Conservation (phyloP, 129 eudicot genomes). For the Centrapalus pauciflorus region DNA sequence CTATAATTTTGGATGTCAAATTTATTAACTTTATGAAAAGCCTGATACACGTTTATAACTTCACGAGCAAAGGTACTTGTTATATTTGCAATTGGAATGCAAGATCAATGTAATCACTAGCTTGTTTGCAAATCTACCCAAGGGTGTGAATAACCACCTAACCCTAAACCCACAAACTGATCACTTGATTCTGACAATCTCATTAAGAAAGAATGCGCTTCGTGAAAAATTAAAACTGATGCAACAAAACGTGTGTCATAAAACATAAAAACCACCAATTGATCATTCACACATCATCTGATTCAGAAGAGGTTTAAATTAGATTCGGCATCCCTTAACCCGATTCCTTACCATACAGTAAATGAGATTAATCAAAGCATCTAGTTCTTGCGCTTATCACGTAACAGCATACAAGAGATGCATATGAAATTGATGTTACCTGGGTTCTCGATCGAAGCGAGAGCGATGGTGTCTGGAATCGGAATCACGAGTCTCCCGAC, state of each 20-base stretch:
- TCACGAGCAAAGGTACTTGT: background rate
- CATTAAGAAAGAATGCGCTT: background rate
- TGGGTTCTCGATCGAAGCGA: constrained; percentile 68
- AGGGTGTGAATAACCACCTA: background rate
- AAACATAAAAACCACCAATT: background rate
- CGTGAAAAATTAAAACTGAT: background rate
- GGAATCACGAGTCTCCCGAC: constrained; percentile 55
- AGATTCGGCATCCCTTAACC: background rate
- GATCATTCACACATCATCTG: background rate
- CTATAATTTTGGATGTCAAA: background rate
- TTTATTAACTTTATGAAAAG: background rate
- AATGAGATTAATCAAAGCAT: constrained; percentile 2
- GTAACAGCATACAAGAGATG: background rate
- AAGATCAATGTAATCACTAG: background rate
- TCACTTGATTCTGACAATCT: constrained; percentile 9
- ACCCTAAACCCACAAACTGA: background rate
- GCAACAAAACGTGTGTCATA: background rate
- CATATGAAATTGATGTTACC: constrained; percentile 24
- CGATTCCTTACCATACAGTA: background rate
- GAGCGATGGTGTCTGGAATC: constrained; percentile 69
- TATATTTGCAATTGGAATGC: background rate
- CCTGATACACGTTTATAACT: background rate
- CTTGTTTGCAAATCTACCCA: background rate
- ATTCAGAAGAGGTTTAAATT: background rate
- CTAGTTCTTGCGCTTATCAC: background rate